These are phyloP conservation scores for Xerophyta viscosa DNA, from an alignment of 106 monocot genomes.

Conservation along the genomic window DNA sequence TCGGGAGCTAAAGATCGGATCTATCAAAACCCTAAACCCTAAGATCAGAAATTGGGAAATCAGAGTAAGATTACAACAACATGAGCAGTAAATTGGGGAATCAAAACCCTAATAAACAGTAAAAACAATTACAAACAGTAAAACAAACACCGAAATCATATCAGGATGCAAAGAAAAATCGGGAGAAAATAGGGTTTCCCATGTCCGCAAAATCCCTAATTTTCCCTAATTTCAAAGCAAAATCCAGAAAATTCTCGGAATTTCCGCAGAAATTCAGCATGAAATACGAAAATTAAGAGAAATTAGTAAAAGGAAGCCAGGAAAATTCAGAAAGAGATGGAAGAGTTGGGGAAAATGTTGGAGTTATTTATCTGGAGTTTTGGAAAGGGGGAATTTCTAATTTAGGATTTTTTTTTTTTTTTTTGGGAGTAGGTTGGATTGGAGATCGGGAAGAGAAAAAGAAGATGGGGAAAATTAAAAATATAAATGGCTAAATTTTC, in stretches of 20 bases:
- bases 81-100: slow-evolving; percentile 7
- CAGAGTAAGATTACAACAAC: slow-evolving; percentile 9
- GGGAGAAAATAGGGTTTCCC: slow-evolving; percentile 15
- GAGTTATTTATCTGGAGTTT: too few relatives aligned
- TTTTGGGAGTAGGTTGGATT: too few relatives aligned
- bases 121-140: not conserved
- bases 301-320: too few relatives aligned
- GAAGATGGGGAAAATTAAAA: too few relatives aligned
- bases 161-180: slow-evolving; percentile 17
- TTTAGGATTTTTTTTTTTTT: too few relatives aligned
- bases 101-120: slow-evolving; percentile 3
- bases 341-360: too few relatives aligned
- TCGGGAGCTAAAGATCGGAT: not conserved
- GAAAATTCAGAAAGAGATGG: too few relatives aligned
- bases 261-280: slow-evolving; percentile 6
- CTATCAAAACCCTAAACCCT: slow-evolving; percentile 28
- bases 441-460: too few relatives aligned
- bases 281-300: slow-evolving; percentile 15
- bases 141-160: slow-evolving; percentile 12
- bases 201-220: slow-evolving; percentile 14
- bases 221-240: slow-evolving; percentile 23
- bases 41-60: slow-evolving; percentile 14
- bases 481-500: too few relatives aligned
- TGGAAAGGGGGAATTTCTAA: too few relatives aligned
- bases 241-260: slow-evolving; percentile 19